Evolutionary conservation across 257 asterid genomes (phyloP).

Genomic region (Coffea canephora): DNA sequence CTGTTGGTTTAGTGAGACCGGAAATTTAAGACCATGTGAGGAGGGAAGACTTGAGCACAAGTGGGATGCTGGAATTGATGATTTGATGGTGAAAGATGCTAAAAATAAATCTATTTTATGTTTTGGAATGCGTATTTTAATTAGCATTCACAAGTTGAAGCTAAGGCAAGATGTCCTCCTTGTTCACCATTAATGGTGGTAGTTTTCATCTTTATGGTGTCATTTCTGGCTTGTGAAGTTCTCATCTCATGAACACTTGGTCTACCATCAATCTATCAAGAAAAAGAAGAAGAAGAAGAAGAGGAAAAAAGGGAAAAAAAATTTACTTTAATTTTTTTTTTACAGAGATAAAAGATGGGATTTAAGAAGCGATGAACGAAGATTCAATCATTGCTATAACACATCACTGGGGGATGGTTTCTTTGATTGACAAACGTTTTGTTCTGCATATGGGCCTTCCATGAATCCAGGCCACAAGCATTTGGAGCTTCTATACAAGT

Average conservation of each 20-base stretch:
- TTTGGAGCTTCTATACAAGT: too few relatives aligned
- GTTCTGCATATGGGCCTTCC: too few relatives aligned
- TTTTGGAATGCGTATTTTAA: neutral
- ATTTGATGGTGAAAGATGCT: neutral
- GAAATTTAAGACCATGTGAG: neutral
- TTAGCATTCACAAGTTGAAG: neutral
- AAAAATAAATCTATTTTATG: neutral
- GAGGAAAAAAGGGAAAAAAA: too few relatives aligned
- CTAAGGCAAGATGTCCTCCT: neutral
- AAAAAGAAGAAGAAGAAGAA: too few relatives aligned
- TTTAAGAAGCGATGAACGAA: too few relatives aligned
- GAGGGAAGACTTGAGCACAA: neutral
- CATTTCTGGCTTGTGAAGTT: neutral
- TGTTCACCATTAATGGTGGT: slow-evolving; percentile 3
- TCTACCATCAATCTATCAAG: too few relatives aligned
- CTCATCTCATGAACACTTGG: neutral
- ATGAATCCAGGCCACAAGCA: too few relatives aligned
- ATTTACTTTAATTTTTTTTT: too few relatives aligned
- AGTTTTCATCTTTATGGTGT: neutral
- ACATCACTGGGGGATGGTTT: too few relatives aligned
- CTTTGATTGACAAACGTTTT: too few relatives aligned
- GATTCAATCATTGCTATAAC: too few relatives aligned
- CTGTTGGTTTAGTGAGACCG: neutral
- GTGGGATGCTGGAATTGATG: neutral
- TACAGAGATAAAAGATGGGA: too few relatives aligned